Base-by-base conservation (phyloP, 306 rosid species). In the Rosa persica region DNA sequence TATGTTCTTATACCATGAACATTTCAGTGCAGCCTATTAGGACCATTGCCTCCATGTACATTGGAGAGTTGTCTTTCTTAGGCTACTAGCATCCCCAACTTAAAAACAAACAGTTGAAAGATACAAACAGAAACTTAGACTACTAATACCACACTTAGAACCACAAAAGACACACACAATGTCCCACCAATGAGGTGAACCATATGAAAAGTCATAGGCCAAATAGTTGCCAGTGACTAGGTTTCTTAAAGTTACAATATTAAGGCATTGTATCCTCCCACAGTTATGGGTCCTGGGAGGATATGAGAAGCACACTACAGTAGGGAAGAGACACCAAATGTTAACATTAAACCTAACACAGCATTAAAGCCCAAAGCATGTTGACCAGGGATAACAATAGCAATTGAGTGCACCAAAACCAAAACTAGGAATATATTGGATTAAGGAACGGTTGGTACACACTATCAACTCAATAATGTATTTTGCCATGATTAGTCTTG, bases 41-140 rank as follows among this genome's bases (percentile, higher is more conserved):
- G 55, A 69, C 73, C 73, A 69, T 46, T 44, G 57, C 52, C 22
- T 36, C 74, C 25, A 43, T 43, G 34, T 69, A 42, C 54, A 2
- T 22, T 43, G 15, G 19, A 55, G 54, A 23, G 17, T 5, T 7
- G n/a, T 66, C 77, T 22, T 74, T 23, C 68, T 57, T 74, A 58
- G 25, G 6, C 42, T 57, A 57, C 68, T 39, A 74, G 22, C 8
- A 8, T 74, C 77, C 66, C 20, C 12, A 58, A 40, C 42, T 25
- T 74, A 60, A 25, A 34, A 19, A 55, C 6, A 12, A 23, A 19
- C n/a, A 65, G 27, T 39, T 23, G 25, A 42, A 36, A 74, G 43
- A 23, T 74, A 60, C 16, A 10, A 74, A 58, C 3, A 12, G 22
- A 43, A 75, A 62, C 30, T 61, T 43, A 12, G 15, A 17, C n/a